phyloP scores from a whole-genome alignment of 2,329 filamentous ascomycete species.

The Penicillium sp. region DNA sequence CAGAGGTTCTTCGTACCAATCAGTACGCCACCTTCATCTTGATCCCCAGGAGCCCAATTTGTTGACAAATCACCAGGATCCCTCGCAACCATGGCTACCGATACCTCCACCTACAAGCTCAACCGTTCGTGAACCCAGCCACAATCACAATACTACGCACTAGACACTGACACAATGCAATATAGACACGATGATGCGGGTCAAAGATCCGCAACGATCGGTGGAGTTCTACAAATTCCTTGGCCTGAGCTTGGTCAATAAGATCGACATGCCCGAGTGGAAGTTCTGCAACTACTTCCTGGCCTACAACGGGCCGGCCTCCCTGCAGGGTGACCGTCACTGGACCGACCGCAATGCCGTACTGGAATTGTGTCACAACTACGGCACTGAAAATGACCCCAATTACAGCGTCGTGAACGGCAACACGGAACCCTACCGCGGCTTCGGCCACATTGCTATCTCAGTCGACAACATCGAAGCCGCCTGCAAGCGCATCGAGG shows the following conservation, averaged over 20 bases:
- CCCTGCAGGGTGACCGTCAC: constrained; percentile 67
- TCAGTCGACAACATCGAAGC: constrained; percentile 80
- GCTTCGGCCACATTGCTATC: constrained; percentile 84
- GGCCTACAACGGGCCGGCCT: constrained; percentile 73
- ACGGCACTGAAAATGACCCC: constrained; percentile 83
- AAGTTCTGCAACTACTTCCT: constrained; percentile 97
- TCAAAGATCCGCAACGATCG: constrained; percentile 86
- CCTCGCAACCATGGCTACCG: constrained; percentile 52
- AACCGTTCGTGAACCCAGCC: constrained; percentile 50
- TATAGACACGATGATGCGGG: constrained; percentile 67
- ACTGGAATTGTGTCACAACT: constrained; percentile 78
- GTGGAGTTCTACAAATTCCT: constrained; percentile 94
- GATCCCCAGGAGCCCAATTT: constrained; percentile 5
- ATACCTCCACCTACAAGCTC: constrained; percentile 61
- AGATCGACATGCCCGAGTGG: constrained; percentile 75
- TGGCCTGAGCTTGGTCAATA: constrained; percentile 78
- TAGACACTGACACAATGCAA: constrained; percentile 18
- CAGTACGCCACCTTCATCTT: constrained; percentile 15
- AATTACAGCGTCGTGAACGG: constrained; percentile 80
- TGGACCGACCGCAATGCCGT: constrained; percentile 83
- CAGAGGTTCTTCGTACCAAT: constrained; percentile 14
- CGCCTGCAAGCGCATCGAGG: constrained; percentile 82
- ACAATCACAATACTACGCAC: neutral
- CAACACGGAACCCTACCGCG: constrained; percentile 80
- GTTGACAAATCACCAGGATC: constrained; percentile 27